A percentile compares a stretch with the other conserved stretches of the same genome.
phyloP scores from a whole-genome alignment of 2,329 filamentous ascomycete species.

The Trichoderma asperellum region DNA sequence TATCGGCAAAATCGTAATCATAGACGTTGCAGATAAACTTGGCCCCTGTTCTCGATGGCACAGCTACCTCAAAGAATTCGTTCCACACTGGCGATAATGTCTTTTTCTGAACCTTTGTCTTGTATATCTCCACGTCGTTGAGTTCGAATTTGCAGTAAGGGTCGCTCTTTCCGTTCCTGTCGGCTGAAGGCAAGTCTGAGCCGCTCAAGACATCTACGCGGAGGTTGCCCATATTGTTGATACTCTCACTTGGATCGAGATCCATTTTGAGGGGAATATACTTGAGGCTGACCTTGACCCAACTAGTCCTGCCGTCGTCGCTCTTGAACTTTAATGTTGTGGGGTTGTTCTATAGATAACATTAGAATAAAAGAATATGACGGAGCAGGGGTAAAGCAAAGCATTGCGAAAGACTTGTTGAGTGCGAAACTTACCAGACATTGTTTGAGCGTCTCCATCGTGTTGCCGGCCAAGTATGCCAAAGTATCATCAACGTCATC shows the following conservation, averaged over 20 bases:
- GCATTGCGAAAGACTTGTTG: too few relatives aligned
- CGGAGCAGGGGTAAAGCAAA: background rate
- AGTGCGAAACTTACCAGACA: constrained; percentile 67
- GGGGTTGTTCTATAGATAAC: constrained; percentile 72
- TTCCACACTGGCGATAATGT: constrained; percentile 95
- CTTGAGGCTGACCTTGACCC: constrained; percentile 87
- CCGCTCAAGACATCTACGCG: constrained; percentile 92
- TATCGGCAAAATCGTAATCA: constrained; percentile 97
- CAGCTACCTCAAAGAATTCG: constrained; percentile 84
- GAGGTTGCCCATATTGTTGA: constrained; percentile 97
- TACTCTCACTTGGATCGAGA: constrained; percentile 91
- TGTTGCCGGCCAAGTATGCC: constrained; percentile 82
- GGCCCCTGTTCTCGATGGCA: constrained; percentile 83
- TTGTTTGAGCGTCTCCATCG: constrained; percentile 83
- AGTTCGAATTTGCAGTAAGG: constrained; percentile 95
- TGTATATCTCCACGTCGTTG: constrained; percentile 87
- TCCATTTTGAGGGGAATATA: constrained; percentile 94
- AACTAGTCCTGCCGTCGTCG: constrained; percentile 74
- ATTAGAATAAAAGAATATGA: background rate
- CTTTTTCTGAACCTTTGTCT: constrained; percentile 96
- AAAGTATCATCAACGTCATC: constrained; percentile 78
- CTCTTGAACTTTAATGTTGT: constrained; percentile 80
- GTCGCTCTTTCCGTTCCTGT: constrained; percentile 95
- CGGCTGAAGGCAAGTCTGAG: constrained; percentile 84
- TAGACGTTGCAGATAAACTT: constrained; percentile 83